Evolutionary conservation across 2,329 filamentous ascomycete species (phyloP).

Genomic region (Akanthomyces muscarius): DNA sequence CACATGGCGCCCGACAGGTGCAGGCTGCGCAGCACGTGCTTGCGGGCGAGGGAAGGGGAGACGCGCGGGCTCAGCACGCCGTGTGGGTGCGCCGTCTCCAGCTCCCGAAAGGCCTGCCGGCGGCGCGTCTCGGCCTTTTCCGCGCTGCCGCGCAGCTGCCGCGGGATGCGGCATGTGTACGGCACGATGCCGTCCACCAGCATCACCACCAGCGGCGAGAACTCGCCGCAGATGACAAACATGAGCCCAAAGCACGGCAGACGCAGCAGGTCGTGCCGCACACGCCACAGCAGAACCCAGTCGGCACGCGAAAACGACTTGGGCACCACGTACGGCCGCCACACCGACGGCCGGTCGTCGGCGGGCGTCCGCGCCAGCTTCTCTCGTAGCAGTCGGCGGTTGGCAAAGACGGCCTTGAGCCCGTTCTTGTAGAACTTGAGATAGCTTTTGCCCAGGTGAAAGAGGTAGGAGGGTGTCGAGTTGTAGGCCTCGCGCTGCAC

Average conservation of each 20-base stretch:
- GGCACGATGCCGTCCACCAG: constrained; percentile 69
- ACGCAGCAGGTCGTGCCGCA: constrained; percentile 67
- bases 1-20: constrained; percentile 45
- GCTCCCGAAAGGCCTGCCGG: constrained; percentile 42
- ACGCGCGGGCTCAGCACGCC: constrained; percentile 34
- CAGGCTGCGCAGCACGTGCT: constrained; percentile 41
- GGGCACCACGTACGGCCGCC: constrained; percentile 31
- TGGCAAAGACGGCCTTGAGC: constrained; percentile 68
- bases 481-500: constrained; percentile 47
- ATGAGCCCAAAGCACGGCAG: constrained; percentile 75
- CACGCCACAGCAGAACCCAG: constrained; percentile 66
- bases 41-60: constrained; percentile 27
- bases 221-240: constrained; percentile 76
- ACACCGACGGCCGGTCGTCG: constrained; percentile 49
- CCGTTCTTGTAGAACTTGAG: constrained; percentile 84
- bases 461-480: constrained; percentile 44
- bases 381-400: constrained; percentile 51
- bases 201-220: constrained; percentile 76
- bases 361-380: constrained; percentile 42
- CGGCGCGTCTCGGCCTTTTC: constrained; percentile 53
- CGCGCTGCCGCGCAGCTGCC: constrained; percentile 59
- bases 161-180: constrained; percentile 75
- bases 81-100: constrained; percentile 31
- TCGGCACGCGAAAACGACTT: constrained; percentile 55
- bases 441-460: constrained; percentile 69